Evolutionary conservation across 352 stramenopile genomes (phyloP).

Genomic region (Phytopythium vexans): DNA sequence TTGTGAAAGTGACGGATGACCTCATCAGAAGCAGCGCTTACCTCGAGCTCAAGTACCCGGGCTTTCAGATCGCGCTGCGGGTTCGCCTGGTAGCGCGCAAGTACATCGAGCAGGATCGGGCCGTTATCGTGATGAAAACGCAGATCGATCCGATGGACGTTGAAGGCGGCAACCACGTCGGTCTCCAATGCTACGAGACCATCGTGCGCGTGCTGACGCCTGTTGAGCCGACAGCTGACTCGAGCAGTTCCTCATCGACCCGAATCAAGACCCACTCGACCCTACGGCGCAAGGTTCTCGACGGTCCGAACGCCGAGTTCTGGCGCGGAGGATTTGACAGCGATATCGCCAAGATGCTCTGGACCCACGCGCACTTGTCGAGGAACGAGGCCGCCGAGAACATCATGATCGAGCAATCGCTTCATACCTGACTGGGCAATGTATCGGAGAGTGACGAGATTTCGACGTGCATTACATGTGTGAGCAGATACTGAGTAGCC

Average conservation of each 20-base stretch:
- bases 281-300: background rate
- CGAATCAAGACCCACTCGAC: conserved; percentile 2
- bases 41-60: conserved; percentile 1
- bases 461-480: no score
- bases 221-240: background rate
- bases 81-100: conserved; percentile 7
- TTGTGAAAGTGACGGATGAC: background rate
- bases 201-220: background rate
- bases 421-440: background rate
- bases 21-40: conserved; percentile 3
- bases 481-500: no score
- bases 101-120: conserved; percentile 5
- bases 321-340: conserved; percentile 2
- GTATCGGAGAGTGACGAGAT: no score
- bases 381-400: conserved; percentile 1
- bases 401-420: background rate
- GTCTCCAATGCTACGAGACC: conserved; percentile 7
- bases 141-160: conserved; percentile 3
- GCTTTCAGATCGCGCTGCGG: conserved; percentile 4
- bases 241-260: background rate
- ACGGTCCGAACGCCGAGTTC: background rate
- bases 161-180: background rate
- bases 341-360: conserved; percentile 5
- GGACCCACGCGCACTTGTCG: background rate
- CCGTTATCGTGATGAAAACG: conserved; percentile 6